Conservation (phyloP, 495 filamentous ascomycete species). For the Hypoxylon rickii region DNA sequence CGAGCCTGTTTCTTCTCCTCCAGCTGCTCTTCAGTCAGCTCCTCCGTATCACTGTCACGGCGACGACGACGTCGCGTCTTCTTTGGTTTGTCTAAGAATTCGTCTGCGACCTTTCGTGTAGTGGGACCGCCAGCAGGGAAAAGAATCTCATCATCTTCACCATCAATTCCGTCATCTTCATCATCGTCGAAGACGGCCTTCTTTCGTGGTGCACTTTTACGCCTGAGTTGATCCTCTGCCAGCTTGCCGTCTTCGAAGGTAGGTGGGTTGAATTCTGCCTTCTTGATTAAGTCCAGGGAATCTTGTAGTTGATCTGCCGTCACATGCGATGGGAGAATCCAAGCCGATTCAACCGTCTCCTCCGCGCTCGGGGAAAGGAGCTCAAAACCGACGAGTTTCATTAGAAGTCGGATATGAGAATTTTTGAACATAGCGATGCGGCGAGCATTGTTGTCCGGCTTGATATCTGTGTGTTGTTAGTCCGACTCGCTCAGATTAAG, state of each 20-base stretch:
- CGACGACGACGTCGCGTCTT: slow-evolving; percentile 49
- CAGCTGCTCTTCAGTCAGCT: slow-evolving; percentile 43
- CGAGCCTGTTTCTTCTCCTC: slow-evolving; percentile 54
- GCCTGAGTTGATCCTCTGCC: slow-evolving; percentile 76
- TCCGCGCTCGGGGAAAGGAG: slow-evolving; percentile 66
- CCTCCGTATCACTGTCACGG: slow-evolving; percentile 54
- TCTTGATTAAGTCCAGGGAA: slow-evolving; percentile 63
- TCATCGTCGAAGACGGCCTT: slow-evolving; percentile 65
- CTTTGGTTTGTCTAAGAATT: slow-evolving; percentile 51
- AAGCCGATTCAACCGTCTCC: slow-evolving; percentile 70
- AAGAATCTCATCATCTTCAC: slow-evolving; percentile 59
- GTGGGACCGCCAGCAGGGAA: slow-evolving; percentile 75
- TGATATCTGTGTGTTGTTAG: slow-evolving; percentile 55
- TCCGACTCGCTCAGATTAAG: slow-evolving; percentile 1
- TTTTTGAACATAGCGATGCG: slow-evolving; percentile 84
- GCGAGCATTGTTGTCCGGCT: slow-evolving; percentile 67
- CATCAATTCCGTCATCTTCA: slow-evolving; percentile 59
- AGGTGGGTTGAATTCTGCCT: slow-evolving; percentile 72
- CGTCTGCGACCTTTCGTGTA: slow-evolving; percentile 51
- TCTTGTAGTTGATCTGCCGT: slow-evolving; percentile 66
- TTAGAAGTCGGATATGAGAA: slow-evolving; percentile 84
- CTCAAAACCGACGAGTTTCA: slow-evolving; percentile 75
- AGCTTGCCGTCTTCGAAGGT: slow-evolving; percentile 68
- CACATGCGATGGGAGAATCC: slow-evolving; percentile 75
- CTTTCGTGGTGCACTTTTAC: slow-evolving; percentile 61